Evolutionary conservation across 2,329 filamentous ascomycete species (phyloP).

Genomic region (Colletotrichum sp.): DNA sequence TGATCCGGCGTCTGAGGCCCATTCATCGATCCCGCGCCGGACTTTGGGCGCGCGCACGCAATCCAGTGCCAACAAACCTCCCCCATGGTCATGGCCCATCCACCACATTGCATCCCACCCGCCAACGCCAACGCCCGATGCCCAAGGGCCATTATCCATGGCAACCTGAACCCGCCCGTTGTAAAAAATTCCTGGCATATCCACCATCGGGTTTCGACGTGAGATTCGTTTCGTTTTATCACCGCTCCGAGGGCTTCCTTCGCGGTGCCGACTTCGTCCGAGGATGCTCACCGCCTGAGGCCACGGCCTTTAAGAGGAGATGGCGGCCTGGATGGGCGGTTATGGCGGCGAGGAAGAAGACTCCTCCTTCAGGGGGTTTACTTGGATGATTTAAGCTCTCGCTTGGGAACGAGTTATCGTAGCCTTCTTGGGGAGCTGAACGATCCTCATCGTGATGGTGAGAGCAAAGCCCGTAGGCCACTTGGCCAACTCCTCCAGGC

Average conservation of each 20-base stretch:
- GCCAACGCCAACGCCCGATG: not conserved
- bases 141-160: constrained; percentile 2
- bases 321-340: not conserved
- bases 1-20: not conserved
- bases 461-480: not conserved
- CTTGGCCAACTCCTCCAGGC: not conserved
- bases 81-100: not conserved
- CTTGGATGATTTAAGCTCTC: not conserved
- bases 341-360: not conserved
- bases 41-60: not conserved
- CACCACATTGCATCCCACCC: not conserved
- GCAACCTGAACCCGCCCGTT: not conserved
- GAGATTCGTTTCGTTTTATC: not conserved
- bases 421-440: not conserved
- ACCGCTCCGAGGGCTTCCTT: not conserved
- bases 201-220: constrained; percentile 4
- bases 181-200: not conserved
- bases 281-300: not conserved
- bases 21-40: not conserved
- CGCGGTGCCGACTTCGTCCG: not conserved
- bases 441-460: not conserved
- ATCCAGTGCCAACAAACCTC: not conserved
- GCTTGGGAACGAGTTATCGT: not conserved
- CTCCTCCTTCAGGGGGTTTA: not conserved
- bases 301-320: not conserved